phyloP scores from a whole-genome alignment of 306 rosid genomes.

The Vigna hirtella region DNA sequence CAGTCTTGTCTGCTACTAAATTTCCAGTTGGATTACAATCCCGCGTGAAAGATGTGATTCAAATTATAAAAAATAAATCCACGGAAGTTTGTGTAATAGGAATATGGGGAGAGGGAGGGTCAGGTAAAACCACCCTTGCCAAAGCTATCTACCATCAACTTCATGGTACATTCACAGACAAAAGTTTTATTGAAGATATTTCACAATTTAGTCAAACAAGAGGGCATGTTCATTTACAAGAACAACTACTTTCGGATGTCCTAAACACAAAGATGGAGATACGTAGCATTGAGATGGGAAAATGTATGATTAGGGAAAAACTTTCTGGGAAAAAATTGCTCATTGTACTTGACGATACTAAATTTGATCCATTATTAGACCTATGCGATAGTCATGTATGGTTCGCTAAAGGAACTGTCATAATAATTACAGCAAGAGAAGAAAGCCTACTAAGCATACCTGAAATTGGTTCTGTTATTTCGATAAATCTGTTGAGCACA shows the following conservation, averaged over 20 bases:
- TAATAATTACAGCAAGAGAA: slow-evolving; percentile 10
- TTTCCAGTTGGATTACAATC: no score
- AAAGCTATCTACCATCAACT: no score
- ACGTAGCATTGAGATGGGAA: not conserved
- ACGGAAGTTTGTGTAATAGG: no score
- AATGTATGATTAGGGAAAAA: not conserved
- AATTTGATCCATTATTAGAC: not conserved
- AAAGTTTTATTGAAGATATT: no score
- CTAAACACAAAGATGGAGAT: not conserved
- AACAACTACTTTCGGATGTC: slow-evolving; percentile 11
- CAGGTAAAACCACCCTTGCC: no score
- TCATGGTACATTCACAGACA: no score
- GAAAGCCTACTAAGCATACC: not conserved
- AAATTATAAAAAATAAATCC: no score
- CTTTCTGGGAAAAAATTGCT: not conserved
- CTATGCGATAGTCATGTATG: not conserved
- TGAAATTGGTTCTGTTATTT: not conserved
- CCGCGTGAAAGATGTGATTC: no score
- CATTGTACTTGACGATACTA: not conserved
- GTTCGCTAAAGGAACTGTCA: not conserved
- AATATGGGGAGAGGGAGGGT: no score
- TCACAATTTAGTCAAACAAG: no score
- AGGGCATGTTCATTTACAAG: no score
- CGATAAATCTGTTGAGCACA: not conserved
- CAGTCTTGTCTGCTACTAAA: no score